Conservation (phyloP, 345 rosid species). For the Alliaria petiolata region DNA sequence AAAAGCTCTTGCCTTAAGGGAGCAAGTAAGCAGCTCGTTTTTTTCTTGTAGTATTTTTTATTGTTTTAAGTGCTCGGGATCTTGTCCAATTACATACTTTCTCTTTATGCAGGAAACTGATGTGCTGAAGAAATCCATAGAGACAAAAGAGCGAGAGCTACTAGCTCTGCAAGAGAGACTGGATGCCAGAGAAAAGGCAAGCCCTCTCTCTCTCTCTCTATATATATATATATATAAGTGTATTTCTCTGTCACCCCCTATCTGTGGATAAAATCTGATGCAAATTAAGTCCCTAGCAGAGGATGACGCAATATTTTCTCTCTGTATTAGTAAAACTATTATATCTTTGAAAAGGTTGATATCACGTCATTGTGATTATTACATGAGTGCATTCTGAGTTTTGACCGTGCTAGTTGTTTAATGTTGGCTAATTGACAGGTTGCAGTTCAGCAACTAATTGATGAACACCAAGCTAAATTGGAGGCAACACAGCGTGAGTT, state of each 20-base stretch:
- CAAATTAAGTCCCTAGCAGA: not conserved
- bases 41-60: not conserved
- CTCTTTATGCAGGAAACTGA: conserved; percentile 55
- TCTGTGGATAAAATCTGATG: not conserved
- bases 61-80: not conserved
- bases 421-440: conserved; percentile 38
- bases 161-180: conserved; percentile 64
- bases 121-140: conserved; percentile 51
- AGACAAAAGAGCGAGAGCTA: conserved; percentile 62
- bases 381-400: conserved; percentile 1
- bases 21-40: conserved; percentile 51
- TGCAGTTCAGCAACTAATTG: conserved; percentile 72
- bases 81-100: conserved; percentile 17
- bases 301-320: too few relatives aligned
- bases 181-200: conserved; percentile 76
- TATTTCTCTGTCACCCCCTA: not conserved
- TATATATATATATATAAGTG: too few relatives aligned
- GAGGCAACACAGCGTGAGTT: conserved; percentile 66
- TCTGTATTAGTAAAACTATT: too few relatives aligned
- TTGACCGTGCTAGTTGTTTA: conserved; percentile 16
- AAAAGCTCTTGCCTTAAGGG: conserved; percentile 48
- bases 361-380: not conserved
- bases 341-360: not conserved
- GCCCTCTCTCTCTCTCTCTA: conserved; percentile 3
- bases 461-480: conserved; percentile 71